Evolutionary conservation across 2,329 filamentous ascomycete genomes (phyloP).

Genomic region (Trichoderma sp.): DNA sequence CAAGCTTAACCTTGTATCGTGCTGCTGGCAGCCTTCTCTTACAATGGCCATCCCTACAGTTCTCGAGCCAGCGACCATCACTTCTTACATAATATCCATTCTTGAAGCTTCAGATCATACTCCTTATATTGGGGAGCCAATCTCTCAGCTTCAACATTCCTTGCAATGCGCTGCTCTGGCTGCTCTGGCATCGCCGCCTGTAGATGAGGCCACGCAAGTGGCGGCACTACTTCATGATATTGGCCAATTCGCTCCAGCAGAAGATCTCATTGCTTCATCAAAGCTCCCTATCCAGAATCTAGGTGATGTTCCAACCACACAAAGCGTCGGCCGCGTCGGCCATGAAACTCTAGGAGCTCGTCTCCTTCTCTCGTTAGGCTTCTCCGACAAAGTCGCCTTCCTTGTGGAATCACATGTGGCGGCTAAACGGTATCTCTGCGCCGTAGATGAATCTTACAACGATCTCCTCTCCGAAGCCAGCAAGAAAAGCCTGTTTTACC

Average conservation of each 20-base stretch:
- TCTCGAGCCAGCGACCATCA: neutral
- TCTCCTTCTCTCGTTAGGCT: neutral
- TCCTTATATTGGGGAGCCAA: constrained; percentile 3
- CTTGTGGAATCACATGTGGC: constrained; percentile 14
- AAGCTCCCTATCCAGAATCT: constrained; percentile 3
- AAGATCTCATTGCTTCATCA: constrained; percentile 3
- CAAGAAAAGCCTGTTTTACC: constrained; percentile 2
- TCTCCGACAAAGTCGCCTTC: neutral
- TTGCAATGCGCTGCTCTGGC: constrained; percentile 4
- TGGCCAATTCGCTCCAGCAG: constrained; percentile 4
- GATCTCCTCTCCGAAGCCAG: constrained; percentile 1
- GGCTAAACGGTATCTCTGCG: constrained; percentile 5
- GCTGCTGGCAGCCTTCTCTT: neutral
- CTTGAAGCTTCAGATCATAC: neutral
- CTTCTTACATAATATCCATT: constrained; percentile 7
- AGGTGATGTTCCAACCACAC: neutral
- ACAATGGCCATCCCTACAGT: neutral
- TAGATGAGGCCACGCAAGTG: constrained; percentile 4
- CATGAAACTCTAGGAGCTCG: constrained; percentile 6
- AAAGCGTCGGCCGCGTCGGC: constrained; percentile 3
- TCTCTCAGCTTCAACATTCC: constrained; percentile 13
- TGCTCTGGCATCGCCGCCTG: neutral
- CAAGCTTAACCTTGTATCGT: neutral
- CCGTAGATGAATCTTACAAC: constrained; percentile 3
- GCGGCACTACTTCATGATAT: constrained; percentile 2